Percentiles rank a stretch among this genome's conserved stretches.
These are phyloP conservation scores for Sindora glabra DNA, from an alignment of 306 rosid genomes.

Conservation along the genomic window DNA sequence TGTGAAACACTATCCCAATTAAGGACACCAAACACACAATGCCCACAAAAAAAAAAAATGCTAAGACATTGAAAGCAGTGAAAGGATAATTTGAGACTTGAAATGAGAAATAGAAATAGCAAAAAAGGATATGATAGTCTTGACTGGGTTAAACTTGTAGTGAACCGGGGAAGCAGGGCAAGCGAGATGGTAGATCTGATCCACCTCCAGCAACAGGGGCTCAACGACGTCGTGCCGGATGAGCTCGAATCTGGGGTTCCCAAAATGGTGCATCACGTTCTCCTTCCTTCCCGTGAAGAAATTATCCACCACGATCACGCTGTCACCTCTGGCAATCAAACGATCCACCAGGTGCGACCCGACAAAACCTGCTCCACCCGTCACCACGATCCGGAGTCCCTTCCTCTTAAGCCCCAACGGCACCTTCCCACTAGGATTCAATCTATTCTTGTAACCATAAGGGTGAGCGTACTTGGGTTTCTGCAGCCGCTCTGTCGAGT, in stretches of 20 bases:
- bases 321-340: conserved; percentile 79
- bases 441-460: background rate
- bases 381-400: conserved; percentile 86
- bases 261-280: conserved; percentile 88
- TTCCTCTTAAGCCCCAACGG: conserved; percentile 76
- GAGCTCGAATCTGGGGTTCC: conserved; percentile 83
- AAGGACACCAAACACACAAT: conserved; percentile 29
- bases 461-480: conserved; percentile 29
- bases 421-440: conserved; percentile 63
- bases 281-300: conserved; percentile 91
- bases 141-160: conserved; percentile 95
- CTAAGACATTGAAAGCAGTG: background rate
- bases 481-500: conserved; percentile 13
- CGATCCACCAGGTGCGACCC: conserved; percentile 96
- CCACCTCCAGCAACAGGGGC: conserved; percentile 84
- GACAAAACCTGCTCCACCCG: conserved; percentile 93
- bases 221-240: conserved; percentile 96
- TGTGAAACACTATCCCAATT: conserved; percentile 38
- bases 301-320: conserved; percentile 88
- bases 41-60: background rate
- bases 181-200: conserved; percentile 97
- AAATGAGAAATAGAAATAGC: background rate
- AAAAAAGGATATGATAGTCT: conserved; percentile 90
- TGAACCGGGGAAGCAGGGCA: conserved; percentile 98
- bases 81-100: too few species aligned